Percentiles rank a stretch among this genome's conserved stretches.
Conservation (phyloP, 257 asterid species). For the Schizonepeta tenuifolia region DNA sequence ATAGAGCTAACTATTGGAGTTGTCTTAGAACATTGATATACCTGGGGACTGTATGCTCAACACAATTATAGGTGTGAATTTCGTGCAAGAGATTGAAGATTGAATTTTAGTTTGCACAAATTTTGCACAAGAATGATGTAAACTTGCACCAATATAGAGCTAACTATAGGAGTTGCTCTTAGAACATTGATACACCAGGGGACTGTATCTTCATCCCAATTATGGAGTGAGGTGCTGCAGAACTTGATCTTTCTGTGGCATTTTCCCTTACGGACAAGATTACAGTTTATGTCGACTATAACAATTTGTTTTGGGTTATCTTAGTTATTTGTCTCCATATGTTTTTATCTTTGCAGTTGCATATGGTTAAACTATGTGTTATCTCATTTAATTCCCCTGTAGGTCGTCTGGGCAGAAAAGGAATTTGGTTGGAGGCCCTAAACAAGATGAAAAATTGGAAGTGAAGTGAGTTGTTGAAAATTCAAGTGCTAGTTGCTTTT, state of each 20-base stretch:
- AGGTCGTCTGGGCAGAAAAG: conserved; percentile 65
- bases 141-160: background rate
- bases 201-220: conserved; percentile 19
- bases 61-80: conserved; percentile 25
- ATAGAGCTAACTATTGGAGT: background rate
- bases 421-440: conserved; percentile 51
- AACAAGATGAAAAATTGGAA: conserved; percentile 44
- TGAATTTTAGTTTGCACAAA: background rate
- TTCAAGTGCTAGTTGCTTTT: conserved; percentile 12
- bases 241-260: conserved; percentile 22
- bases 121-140: background rate
- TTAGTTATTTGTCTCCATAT: conserved; percentile 11
- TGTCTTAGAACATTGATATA: background rate
- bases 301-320: background rate
- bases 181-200: conserved; percentile 11
- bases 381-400: conserved; percentile 40
- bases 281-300: conserved; percentile 10
- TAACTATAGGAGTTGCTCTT: too few species aligned
- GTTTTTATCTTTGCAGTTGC: background rate
- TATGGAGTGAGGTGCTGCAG: conserved; percentile 26
- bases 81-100: background rate
- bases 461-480: conserved; percentile 57
- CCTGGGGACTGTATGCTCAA: conserved; percentile 14
- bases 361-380: background rate
- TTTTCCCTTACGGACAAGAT: conserved; percentile 2